Evolutionary conservation across 78 protist genomes (phyloP).

Genomic region (Dictyostelium discoideum): DNA sequence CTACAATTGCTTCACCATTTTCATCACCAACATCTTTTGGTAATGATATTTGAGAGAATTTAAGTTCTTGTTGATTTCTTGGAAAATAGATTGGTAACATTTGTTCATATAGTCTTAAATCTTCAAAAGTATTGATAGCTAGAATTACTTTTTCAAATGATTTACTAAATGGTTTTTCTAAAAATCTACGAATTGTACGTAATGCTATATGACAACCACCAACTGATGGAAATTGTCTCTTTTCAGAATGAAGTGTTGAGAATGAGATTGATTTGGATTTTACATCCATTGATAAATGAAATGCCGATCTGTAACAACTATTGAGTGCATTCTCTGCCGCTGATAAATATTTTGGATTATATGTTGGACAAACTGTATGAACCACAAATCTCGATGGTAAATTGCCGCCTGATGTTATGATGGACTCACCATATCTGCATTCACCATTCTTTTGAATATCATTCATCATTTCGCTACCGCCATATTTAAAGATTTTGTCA

Average conservation of each 20-base stretch:
- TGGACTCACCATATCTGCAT: constrained; percentile 15
- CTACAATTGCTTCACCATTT: constrained; percentile 22
- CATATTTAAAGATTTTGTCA: not conserved
- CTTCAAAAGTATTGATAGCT: not conserved
- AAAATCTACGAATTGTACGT: constrained; percentile 23
- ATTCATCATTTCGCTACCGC: constrained; percentile 19
- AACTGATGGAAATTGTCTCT: not conserved
- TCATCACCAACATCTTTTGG: constrained; percentile 48
- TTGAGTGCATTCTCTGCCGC: constrained; percentile 62
- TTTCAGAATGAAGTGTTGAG: constrained; percentile 11
- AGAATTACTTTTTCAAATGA: not conserved
- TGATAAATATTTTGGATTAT: constrained; percentile 30
- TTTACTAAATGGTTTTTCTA: constrained; percentile 8
- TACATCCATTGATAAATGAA: not conserved
- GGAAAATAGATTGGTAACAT: constrained; percentile 61
- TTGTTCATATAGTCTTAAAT: constrained; percentile 2
- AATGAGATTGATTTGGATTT: constrained; percentile 11
- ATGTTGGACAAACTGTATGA: constrained; percentile 42
- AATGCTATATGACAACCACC: constrained; percentile 46
- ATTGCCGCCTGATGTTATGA: constrained; percentile 20
- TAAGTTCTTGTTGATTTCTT: not conserved
- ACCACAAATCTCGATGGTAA: constrained; percentile 24
- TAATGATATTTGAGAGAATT: not conserved
- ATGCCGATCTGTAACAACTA: constrained; percentile 42
- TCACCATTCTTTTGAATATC: constrained; percentile 8